Percentiles rank a stretch among this genome's conserved stretches.
Evolutionary conservation across 2,329 filamentous ascomycete species (phyloP).

Genomic region (Colletotrichum plurivorum): DNA sequence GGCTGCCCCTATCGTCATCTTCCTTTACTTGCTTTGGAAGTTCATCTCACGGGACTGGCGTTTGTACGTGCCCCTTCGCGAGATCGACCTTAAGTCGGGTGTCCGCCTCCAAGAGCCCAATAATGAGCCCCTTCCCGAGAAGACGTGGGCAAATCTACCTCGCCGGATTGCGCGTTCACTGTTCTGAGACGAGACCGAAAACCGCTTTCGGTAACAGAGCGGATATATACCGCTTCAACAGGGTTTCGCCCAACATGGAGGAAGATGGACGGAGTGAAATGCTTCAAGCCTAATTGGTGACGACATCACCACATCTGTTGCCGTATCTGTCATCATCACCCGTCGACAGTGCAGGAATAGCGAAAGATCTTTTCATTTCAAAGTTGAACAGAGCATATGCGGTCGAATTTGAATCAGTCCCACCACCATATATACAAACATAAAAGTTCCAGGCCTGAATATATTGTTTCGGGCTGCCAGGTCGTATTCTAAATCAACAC

Average conservation of each 20-base stretch:
- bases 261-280: no score
- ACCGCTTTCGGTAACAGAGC: no score
- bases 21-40: slow-evolving; percentile 77
- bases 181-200: slow-evolving; percentile 46
- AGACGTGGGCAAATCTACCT: slow-evolving; percentile 54
- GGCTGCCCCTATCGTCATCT: slow-evolving; percentile 68
- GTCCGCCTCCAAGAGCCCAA: slow-evolving; percentile 68
- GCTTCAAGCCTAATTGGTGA: no score
- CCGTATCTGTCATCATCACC: no score
- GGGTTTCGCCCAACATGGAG: no score
- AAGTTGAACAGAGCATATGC: background rate
- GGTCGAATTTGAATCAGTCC: background rate
- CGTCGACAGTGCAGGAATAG: no score
- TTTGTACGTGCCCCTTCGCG: slow-evolving; percentile 67
- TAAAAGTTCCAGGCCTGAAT: background rate
- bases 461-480: background rate
- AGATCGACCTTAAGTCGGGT: slow-evolving; percentile 75
- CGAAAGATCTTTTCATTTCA: background rate
- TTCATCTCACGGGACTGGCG: slow-evolving; percentile 67
- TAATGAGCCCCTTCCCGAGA: slow-evolving; percentile 49
- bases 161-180: slow-evolving; percentile 51
- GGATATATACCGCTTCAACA: no score
- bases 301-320: no score
- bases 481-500: slow-evolving; percentile 2
- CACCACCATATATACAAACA: slow-evolving; percentile 29